Percentiles rank a stretch among this genome's conserved stretches.
phyloP scores from a whole-genome alignment of 768 basidiomycete species.

The Russula earlei region DNA sequence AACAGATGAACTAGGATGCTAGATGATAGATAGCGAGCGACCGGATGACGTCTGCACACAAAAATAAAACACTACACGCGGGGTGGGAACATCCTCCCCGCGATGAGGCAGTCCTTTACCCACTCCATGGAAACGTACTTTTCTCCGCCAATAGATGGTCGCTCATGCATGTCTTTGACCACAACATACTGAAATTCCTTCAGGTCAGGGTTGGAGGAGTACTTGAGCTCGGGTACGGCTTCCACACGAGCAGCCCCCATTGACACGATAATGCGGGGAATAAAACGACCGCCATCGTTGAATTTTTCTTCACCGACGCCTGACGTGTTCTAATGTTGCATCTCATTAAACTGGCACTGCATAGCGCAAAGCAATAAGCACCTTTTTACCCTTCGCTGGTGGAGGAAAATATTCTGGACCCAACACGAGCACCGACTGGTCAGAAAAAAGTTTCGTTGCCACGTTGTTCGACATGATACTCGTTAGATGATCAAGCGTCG shows the following conservation, averaged over 20 bases:
- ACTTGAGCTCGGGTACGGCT: slow-evolving; percentile 41
- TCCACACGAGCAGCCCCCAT: slow-evolving; percentile 74
- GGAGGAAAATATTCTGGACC: slow-evolving; percentile 46
- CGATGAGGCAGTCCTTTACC: slow-evolving; percentile 72
- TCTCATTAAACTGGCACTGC: slow-evolving; percentile 8
- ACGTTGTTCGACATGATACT: slow-evolving; percentile 53
- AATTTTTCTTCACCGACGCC: slow-evolving; percentile 13
- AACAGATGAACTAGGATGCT: background rate
- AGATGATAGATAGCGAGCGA: background rate
- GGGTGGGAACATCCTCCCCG: slow-evolving; percentile 41
- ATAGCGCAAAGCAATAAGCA: slow-evolving; percentile 13
- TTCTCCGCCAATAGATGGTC: slow-evolving; percentile 21
- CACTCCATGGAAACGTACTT: slow-evolving; percentile 49
- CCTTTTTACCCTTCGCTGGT: slow-evolving; percentile 33
- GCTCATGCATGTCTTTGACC: slow-evolving; percentile 38
- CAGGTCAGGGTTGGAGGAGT: slow-evolving; percentile 29
- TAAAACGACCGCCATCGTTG: slow-evolving; percentile 34
- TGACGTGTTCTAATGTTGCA: background rate
- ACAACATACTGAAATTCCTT: slow-evolving; percentile 52
- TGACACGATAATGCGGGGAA: slow-evolving; percentile 58
- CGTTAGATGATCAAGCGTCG: slow-evolving; percentile 39
- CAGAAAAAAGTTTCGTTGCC: slow-evolving; percentile 47
- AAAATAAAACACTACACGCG: background rate
- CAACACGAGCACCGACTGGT: slow-evolving; percentile 50
- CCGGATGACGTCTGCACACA: background rate